A percentile compares a stretch with the other conserved stretches of the same genome.
Conservation (phyloP, 345 rosid genomes). For the Arabis hirsuta region DNA sequence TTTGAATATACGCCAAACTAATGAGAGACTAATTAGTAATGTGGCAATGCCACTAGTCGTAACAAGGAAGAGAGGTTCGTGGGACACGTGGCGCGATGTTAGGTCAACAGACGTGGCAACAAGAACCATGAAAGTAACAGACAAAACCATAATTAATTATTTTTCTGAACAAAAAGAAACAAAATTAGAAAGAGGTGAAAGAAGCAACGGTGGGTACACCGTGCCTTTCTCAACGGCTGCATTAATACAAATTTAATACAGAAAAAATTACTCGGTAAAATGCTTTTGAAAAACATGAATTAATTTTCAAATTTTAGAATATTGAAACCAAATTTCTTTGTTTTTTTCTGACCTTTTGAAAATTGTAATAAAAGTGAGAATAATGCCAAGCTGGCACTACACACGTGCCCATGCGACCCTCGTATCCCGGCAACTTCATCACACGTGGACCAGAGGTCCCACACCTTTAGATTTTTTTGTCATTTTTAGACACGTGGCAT, state of each 20-base stretch:
- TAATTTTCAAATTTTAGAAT: too few species aligned
- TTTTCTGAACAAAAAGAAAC: not conserved
- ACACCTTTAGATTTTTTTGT: constrained; percentile 34
- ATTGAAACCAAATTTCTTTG: not conserved
- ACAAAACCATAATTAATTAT: constrained; percentile 28
- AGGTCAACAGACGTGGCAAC: constrained; percentile 40
- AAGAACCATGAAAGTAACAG: constrained; percentile 33
- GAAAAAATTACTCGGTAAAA: too few species aligned
- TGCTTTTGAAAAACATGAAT: too few species aligned
- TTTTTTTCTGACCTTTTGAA: not conserved
- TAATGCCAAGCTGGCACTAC: constrained; percentile 43
- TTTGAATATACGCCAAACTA: constrained; percentile 36
- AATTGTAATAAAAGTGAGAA: not conserved
- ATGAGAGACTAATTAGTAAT: constrained; percentile 17
- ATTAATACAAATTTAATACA: too few species aligned
- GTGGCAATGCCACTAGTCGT: constrained; percentile 25
- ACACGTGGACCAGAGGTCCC: constrained; percentile 44
- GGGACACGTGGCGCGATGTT: constrained; percentile 25
- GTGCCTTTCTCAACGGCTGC: constrained; percentile 44
- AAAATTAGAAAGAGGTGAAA: constrained; percentile 24
- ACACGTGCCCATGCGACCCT: constrained; percentile 50
- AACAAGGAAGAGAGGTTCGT: not conserved
- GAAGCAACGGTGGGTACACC: constrained; percentile 43
- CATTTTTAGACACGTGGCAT: constrained; percentile 31
- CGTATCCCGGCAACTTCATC: constrained; percentile 42